A percentile compares a stretch with the other conserved stretches of the same genome.
These are phyloP conservation scores for Fusarium torulosum DNA, from an alignment of 2,329 filamentous ascomycete genomes.

Conservation along the genomic window DNA sequence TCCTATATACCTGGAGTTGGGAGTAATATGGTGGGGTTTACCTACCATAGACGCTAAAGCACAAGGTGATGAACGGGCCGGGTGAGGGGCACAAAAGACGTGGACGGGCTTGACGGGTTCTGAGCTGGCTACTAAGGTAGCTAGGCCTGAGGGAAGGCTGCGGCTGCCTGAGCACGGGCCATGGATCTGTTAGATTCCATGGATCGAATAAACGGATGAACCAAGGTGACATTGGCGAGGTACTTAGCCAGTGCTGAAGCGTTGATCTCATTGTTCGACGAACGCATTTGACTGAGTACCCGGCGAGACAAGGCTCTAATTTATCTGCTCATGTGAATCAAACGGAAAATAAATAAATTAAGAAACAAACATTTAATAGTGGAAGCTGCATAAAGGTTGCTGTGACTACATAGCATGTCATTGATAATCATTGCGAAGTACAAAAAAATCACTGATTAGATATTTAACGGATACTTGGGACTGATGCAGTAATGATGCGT, in stretches of 20 bases:
- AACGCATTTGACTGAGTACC: neutral
- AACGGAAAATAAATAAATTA: neutral
- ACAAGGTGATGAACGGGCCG: conserved; percentile 22
- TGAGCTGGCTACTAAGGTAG: neutral
- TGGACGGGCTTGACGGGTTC: conserved; percentile 7
- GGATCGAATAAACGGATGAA: neutral
- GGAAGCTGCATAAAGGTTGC: neutral
- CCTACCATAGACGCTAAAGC: conserved; percentile 24
- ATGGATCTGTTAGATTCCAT: neutral
- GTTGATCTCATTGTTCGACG: neutral
- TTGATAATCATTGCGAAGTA: neutral
- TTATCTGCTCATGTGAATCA: neutral
- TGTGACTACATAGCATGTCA: neutral
- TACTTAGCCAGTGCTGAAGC: no score
- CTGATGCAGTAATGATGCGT: conserved; percentile 23
- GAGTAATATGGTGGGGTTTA: conserved; percentile 27
- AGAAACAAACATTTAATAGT: no score
- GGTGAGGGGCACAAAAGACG: conserved; percentile 30
- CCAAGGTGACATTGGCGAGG: neutral
- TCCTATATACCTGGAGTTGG: conserved; percentile 17
- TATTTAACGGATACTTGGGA: neutral
- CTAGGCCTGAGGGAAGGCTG: neutral
- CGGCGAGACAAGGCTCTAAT: neutral
- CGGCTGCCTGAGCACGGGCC: conserved; percentile 25
- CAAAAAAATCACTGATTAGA: neutral